Base-by-base conservation (phyloP, 495 filamentous ascomycete genomes). In the Usnea hakonensis region DNA sequence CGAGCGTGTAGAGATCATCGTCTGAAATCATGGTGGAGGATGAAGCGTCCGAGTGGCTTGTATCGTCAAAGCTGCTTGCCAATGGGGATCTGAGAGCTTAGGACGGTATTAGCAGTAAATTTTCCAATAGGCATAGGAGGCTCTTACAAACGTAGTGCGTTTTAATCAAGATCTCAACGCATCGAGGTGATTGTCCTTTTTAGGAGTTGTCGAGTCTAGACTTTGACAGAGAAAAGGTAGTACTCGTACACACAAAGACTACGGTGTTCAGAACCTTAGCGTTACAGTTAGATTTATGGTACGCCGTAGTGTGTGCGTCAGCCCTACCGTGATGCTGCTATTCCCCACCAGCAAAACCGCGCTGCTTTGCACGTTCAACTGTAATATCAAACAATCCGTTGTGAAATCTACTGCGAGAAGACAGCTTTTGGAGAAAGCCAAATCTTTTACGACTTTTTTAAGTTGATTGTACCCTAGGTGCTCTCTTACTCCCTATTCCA, bases 1-100 rank as follows among this genome's bases (percentile, higher is more conserved):
- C 92, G 28, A 99, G 86, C 33, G 66, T 66, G 75, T 82, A 82
- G 68, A 94, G 84, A 58, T 91, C 87, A 65, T 85, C 77, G 85
- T 94, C 90, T 75, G 88, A 86, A 73, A 94, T 92, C 90, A 94
- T 94, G 44, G 28, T 63, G 32, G 32, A 55, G 28, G 36, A 40
- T 30, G 3, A 26, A 55, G 16, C 1, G 8, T 14, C 32, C 23
- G 32, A 43, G 3, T 46, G 1, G 52, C 19, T 33, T 30, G n/a
- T 44, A 62, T 55, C 17, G 37, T 26, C 46, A 28, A 36, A 21
- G 36, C 35, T 9, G 26, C 7, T 28, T 37, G 36, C 5, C 11
- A 19, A 21, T 26, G 40, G 36, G 23, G 3, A 30, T 11, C 21
- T 21, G 35, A 41, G 36, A 54, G 23, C 19, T 28, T 53, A 5